These are phyloP conservation scores for Sporothrix luriei DNA, from an alignment of 2,329 filamentous ascomycete species.

Conservation along the genomic window DNA sequence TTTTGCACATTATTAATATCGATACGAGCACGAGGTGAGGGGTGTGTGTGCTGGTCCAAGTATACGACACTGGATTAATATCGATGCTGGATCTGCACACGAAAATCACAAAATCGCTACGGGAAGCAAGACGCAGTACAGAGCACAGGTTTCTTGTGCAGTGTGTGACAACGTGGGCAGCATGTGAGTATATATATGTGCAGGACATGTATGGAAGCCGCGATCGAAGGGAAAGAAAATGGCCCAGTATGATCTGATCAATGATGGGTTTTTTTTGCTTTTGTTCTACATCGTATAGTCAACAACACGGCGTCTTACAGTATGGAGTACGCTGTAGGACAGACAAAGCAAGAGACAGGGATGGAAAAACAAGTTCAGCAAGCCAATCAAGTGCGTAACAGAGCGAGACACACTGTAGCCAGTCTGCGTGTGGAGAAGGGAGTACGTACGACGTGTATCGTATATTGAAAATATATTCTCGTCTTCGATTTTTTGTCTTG, in stretches of 20 bases:
- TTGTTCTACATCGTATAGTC: not conserved
- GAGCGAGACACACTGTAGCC: not conserved
- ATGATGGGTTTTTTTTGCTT: not conserved
- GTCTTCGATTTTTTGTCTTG: not conserved
- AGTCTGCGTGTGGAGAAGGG: not conserved
- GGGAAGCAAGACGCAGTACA: conserved; percentile 4
- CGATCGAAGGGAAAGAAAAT: conserved; percentile 28
- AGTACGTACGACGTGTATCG: not conserved
- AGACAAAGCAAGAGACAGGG: not conserved
- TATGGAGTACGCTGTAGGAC: conserved; percentile 15
- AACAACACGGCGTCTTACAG: conserved; percentile 17
- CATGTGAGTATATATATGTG: not conserved
- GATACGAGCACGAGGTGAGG: not conserved
- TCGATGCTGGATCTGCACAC: conserved; percentile 9
- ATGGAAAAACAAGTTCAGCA: not conserved
- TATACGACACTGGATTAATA: not conserved
- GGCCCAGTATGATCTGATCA: not conserved
- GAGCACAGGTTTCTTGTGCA: not conserved
- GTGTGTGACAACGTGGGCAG: not conserved
- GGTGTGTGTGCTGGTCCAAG: conserved; percentile 4
- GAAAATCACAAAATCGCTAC: not conserved
- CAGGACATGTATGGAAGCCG: conserved; percentile 32
- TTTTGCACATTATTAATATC: not conserved
- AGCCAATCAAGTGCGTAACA: conserved; percentile 1
- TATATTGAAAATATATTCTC: not conserved